Percentiles rank a stretch among this genome's conserved stretches.
These are phyloP conservation scores for Diplosphaera chodatii DNA, from an alignment of 139 green algal species.

Conservation along the genomic window DNA sequence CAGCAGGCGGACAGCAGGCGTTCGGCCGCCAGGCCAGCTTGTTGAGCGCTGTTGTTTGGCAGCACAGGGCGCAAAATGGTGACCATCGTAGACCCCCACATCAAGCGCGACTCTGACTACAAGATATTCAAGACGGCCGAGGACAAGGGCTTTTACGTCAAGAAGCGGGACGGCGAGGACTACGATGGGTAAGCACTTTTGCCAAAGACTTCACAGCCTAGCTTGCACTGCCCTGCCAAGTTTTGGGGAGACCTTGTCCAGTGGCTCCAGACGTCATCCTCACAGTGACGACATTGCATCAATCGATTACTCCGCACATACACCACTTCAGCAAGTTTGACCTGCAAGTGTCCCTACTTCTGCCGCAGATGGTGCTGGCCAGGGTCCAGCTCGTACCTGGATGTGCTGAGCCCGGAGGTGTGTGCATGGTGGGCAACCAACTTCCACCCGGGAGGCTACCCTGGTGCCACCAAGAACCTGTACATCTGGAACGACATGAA, in stretches of 20 bases:
- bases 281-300: too few relatives aligned
- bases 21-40: too few relatives aligned
- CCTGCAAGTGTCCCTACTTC: neutral
- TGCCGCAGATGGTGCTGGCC: conserved; percentile 91
- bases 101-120: conserved; percentile 88
- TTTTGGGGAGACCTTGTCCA: too few relatives aligned
- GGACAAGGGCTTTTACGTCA: conserved; percentile 76
- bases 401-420: conserved; percentile 77
- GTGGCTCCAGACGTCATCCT: too few relatives aligned
- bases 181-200: conserved; percentile 78
- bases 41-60: too few relatives aligned
- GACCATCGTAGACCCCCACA: conserved; percentile 97
- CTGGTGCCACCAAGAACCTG: conserved; percentile 76
- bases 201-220: too few relatives aligned
- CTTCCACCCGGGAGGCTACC: conserved; percentile 79
- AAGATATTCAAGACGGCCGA: conserved; percentile 80
- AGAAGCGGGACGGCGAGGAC: conserved; percentile 69
- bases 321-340: neutral
- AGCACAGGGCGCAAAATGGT: conserved; percentile 76
- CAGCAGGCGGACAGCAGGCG: too few relatives aligned
- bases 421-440: conserved; percentile 87
- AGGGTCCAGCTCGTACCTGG: conserved; percentile 86
- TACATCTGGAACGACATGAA: conserved; percentile 99
- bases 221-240: too few relatives aligned
- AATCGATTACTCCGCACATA: too few relatives aligned